Percentiles rank a stretch among this genome's conserved stretches.
Conservation (phyloP, 2,329 filamentous ascomycete species). For the Fusarium austroafricanum region DNA sequence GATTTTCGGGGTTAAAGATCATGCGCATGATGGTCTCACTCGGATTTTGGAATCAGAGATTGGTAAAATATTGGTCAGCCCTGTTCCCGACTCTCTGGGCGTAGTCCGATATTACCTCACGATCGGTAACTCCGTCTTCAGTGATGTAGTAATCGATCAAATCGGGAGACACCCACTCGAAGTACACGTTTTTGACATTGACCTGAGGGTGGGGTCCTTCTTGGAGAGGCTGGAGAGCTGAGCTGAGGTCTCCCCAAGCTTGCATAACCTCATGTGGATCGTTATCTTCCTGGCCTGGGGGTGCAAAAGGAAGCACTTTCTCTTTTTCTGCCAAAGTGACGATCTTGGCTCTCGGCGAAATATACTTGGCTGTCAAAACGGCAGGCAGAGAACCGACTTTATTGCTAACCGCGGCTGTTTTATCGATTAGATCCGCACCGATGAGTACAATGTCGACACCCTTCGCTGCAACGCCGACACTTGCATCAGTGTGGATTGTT, state of each 20-base stretch:
- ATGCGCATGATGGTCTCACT: constrained; percentile 10
- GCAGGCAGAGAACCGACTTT: constrained; percentile 73
- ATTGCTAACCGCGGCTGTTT: constrained; percentile 70
- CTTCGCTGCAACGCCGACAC: constrained; percentile 63
- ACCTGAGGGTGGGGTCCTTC: constrained; percentile 34
- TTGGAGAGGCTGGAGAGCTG: not conserved
- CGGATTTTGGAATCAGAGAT: constrained; percentile 44
- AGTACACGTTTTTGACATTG: constrained; percentile 63
- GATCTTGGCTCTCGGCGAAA: constrained; percentile 59
- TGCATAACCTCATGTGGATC: constrained; percentile 61
- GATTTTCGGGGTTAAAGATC: constrained; percentile 12
- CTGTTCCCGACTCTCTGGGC: constrained; percentile 53
- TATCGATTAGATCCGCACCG: constrained; percentile 72
- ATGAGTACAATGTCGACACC: constrained; percentile 69
- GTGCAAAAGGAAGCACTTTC: constrained; percentile 64
- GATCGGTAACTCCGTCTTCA: constrained; percentile 61
- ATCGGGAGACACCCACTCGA: constrained; percentile 67
- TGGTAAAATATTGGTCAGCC: constrained; percentile 57
- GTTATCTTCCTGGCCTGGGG: constrained; percentile 61
- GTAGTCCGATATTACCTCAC: constrained; percentile 53
- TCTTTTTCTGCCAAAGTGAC: constrained; percentile 70
- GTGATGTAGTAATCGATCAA: constrained; percentile 67
- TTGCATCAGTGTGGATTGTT: constrained; percentile 69
- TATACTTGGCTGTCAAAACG: constrained; percentile 64
- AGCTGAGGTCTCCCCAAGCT: constrained; percentile 56